phyloP scores from a whole-genome alignment of 2,329 filamentous ascomycete species.

The Aureobasidium melanogenum region DNA sequence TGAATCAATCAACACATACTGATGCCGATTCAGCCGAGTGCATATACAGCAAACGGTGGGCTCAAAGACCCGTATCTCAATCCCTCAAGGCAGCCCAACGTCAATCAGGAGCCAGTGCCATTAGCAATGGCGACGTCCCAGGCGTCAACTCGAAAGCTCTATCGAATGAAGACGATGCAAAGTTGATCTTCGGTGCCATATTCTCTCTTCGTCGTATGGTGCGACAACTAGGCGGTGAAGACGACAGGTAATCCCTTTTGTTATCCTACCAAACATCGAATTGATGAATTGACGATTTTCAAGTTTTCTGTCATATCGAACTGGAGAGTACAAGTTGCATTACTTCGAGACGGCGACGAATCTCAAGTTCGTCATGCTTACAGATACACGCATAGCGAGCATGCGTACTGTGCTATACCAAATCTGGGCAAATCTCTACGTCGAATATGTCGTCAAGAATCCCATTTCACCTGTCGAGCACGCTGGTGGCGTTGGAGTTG shows the following conservation, averaged over 20 bases:
- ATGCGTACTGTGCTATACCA: slow-evolving; percentile 93
- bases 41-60: slow-evolving; percentile 89
- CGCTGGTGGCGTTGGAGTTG: slow-evolving; percentile 51
- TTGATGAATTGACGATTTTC: slow-evolving; percentile 16
- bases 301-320: slow-evolving; percentile 88
- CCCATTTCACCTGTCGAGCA: slow-evolving; percentile 54
- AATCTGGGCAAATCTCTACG: slow-evolving; percentile 96
- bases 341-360: slow-evolving; percentile 98
- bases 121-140: slow-evolving; percentile 33
- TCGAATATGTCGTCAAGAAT: slow-evolving; percentile 75
- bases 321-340: slow-evolving; percentile 92
- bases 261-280: background rate
- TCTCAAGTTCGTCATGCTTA: slow-evolving; percentile 93
- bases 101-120: slow-evolving; percentile 38
- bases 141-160: slow-evolving; percentile 31
- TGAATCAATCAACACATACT: background rate
- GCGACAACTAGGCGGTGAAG: slow-evolving; percentile 84
- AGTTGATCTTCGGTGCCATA: slow-evolving; percentile 93
- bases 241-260: slow-evolving; percentile 55
- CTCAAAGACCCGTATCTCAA: slow-evolving; percentile 40
- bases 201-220: slow-evolving; percentile 97
- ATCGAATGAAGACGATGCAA: slow-evolving; percentile 72
- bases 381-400: slow-evolving; percentile 78
- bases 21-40: slow-evolving; percentile 64
- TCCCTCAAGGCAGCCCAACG: slow-evolving; percentile 42